Conservation (phyloP, 2,329 filamentous ascomycete species). For the Diaporthe humulicola region DNA sequence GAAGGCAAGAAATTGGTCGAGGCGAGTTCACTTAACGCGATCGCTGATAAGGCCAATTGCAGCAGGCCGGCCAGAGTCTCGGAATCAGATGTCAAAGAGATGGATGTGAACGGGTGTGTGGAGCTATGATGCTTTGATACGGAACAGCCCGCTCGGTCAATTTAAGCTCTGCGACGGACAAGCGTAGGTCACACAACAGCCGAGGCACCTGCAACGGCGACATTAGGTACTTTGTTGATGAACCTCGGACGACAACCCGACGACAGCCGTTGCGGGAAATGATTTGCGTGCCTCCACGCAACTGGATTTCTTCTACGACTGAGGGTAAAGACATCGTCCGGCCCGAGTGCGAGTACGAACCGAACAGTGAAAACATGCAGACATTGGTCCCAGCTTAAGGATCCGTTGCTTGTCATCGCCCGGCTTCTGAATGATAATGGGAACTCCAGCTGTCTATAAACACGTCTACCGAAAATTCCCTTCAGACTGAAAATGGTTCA, state of each 20-base stretch:
- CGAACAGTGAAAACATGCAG: background rate
- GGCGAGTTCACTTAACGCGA: background rate
- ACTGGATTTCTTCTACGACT: background rate
- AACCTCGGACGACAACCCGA: slow-evolving; percentile 2
- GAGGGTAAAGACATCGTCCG: background rate
- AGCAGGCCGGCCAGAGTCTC: background rate
- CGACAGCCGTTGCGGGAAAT: background rate
- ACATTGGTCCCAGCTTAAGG: background rate
- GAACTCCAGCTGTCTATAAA: background rate
- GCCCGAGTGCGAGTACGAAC: background rate
- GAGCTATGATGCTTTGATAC: slow-evolving; percentile 11
- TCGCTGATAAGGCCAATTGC: background rate
- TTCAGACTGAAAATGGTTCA: no score
- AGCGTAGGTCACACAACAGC: slow-evolving; percentile 2
- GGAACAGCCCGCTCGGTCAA: background rate
- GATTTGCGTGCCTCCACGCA: background rate
- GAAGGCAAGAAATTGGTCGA: background rate
- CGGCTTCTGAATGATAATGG: background rate
- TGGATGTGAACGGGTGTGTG: background rate
- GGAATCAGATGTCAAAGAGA: background rate
- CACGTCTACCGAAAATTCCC: background rate
- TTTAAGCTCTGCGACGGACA: slow-evolving; percentile 16
- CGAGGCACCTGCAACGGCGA: slow-evolving; percentile 13
- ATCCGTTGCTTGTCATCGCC: background rate
- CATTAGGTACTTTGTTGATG: background rate